phyloP scores from a whole-genome alignment of 768 basidiomycete species.

The Suillus luteus region DNA sequence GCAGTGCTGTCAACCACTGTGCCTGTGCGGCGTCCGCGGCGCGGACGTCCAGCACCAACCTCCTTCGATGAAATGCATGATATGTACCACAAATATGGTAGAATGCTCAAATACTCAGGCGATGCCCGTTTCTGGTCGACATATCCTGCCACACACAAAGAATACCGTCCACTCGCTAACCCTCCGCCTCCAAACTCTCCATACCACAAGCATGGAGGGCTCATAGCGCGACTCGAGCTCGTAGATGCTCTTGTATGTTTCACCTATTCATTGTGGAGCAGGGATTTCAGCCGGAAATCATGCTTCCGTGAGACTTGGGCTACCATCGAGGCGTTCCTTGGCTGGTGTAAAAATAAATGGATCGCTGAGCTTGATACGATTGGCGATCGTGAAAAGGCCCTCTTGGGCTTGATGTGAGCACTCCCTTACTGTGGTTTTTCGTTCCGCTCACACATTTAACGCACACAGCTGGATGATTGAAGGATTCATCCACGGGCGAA shows the following conservation, averaged over 20 bases:
- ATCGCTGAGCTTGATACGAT: slow-evolving; percentile 37
- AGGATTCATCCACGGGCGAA: slow-evolving; percentile 65
- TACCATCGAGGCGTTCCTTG: slow-evolving; percentile 69
- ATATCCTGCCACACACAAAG: slow-evolving; percentile 62
- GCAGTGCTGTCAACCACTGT: slow-evolving; percentile 40
- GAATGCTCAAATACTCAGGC: slow-evolving; percentile 82
- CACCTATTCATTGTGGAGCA: slow-evolving; percentile 81
- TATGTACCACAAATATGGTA: slow-evolving; percentile 68
- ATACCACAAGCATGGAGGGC: slow-evolving; percentile 74
- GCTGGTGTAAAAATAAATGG: slow-evolving; percentile 77
- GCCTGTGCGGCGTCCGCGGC: slow-evolving; percentile 68
- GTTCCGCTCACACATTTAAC: slow-evolving; percentile 29
- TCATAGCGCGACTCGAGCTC: slow-evolving; percentile 79
- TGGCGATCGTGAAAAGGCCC: slow-evolving; percentile 55
- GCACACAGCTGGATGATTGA: slow-evolving; percentile 73
- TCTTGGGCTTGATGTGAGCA: slow-evolving; percentile 81
- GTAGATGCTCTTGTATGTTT: slow-evolving; percentile 83
- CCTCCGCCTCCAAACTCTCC: slow-evolving; percentile 67
- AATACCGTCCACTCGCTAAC: slow-evolving; percentile 60
- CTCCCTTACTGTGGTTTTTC: slow-evolving; percentile 17
- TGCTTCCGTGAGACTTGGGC: slow-evolving; percentile 67
- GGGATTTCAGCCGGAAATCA: slow-evolving; percentile 56
- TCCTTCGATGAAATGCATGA: slow-evolving; percentile 66
- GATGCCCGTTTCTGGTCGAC: slow-evolving; percentile 79
- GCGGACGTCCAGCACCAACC: slow-evolving; percentile 48